Conservation (phyloP, 2,329 filamentous ascomycete genomes). For the Magnaporthiopsis incrustans region DNA sequence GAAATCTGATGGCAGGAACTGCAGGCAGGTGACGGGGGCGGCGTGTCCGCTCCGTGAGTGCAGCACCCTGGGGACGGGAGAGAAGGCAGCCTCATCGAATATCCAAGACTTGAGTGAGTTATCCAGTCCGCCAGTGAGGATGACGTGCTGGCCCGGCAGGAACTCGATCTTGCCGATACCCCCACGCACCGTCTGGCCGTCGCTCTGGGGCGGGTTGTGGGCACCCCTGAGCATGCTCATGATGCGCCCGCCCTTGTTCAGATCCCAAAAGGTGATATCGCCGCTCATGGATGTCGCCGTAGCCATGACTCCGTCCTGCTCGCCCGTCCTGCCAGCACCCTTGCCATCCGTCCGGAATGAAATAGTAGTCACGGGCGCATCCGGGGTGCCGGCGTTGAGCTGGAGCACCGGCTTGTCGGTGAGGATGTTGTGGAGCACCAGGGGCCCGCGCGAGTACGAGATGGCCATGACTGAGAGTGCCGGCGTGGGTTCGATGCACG, state of each 20-base stretch:
- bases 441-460: conserved; percentile 70
- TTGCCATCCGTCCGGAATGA: conserved; percentile 84
- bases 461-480: conserved; percentile 81
- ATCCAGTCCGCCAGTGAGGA: conserved; percentile 84
- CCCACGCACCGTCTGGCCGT: conserved; percentile 51
- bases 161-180: conserved; percentile 88
- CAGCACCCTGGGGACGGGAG: conserved; percentile 73
- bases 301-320: conserved; percentile 85
- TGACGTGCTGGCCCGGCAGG: conserved; percentile 76
- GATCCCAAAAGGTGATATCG: conserved; percentile 92
- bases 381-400: conserved; percentile 57
- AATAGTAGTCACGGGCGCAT: conserved; percentile 67
- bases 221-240: conserved; percentile 82
- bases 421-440: conserved; percentile 76
- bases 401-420: conserved; percentile 66
- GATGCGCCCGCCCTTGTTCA: conserved; percentile 80
- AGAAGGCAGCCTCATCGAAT: conserved; percentile 87
- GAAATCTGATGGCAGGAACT: conserved; percentile 80
- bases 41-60: conserved; percentile 86
- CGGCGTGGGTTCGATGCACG: conserved; percentile 75
- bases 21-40: conserved; percentile 71
- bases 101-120: conserved; percentile 96
- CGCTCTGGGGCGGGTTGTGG: conserved; percentile 64
- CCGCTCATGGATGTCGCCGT: conserved; percentile 72
- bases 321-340: conserved; percentile 81